Conservation (phyloP, 257 asterid species). For the Rehmannia glutinosa region DNA sequence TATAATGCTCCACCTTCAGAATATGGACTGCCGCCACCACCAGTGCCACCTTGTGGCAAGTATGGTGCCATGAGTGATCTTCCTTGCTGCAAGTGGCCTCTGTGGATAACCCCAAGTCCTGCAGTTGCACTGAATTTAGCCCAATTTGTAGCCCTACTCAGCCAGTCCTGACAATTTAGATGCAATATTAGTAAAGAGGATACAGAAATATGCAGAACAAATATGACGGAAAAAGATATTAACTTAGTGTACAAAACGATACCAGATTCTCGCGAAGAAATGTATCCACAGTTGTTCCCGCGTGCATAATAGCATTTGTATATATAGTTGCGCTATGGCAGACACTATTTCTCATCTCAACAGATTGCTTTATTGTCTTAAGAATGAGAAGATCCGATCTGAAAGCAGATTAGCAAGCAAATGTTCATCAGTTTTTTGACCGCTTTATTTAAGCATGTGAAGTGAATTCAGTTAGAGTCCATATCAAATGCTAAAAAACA, state of each 20-base stretch:
- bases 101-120: constrained; percentile 95
- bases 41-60: constrained; percentile 93
- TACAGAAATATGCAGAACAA: background rate
- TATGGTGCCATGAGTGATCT: constrained; percentile 99
- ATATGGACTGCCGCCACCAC: constrained; percentile 94
- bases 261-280: constrained; percentile 96
- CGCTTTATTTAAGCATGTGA: constrained; percentile 5
- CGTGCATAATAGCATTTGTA: constrained; percentile 98
- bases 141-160: constrained; percentile 97
- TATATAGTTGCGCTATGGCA: constrained; percentile 97
- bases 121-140: constrained; percentile 99
- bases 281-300: constrained; percentile 97
- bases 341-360: constrained; percentile 92
- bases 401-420: constrained; percentile 26
- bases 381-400: constrained; percentile 97
- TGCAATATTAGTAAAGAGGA: constrained; percentile 6
- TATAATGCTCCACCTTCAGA: constrained; percentile 98
- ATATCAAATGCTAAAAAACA: background rate
- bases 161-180: constrained; percentile 71
- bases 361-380: constrained; percentile 94
- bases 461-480: background rate
- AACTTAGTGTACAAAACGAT: background rate
- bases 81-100: constrained; percentile 95
- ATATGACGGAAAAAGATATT: background rate
- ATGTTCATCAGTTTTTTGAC: constrained; percentile 7